phyloP scores from a whole-genome alignment of 352 stramenopile genomes.

The Globisporangium perplexum region DNA sequence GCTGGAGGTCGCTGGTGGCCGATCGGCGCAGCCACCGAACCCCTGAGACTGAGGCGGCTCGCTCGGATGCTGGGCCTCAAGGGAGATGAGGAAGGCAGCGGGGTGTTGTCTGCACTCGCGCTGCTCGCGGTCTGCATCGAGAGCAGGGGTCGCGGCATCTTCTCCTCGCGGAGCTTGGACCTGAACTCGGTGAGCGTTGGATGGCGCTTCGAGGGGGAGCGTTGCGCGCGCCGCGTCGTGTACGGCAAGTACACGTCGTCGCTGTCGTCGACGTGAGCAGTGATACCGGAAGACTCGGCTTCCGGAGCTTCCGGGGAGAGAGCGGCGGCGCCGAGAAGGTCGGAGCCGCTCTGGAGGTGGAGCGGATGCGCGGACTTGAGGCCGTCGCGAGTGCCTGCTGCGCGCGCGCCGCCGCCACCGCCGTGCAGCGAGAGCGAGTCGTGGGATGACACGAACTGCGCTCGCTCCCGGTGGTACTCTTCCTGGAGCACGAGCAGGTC shows the following conservation, averaged over 20 bases:
- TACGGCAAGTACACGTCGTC: slow-evolving; percentile 52
- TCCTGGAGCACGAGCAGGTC: slow-evolving; percentile 31
- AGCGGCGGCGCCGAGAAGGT: background rate
- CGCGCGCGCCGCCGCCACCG: background rate
- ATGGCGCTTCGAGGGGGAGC: slow-evolving; percentile 28
- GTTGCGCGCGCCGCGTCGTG: slow-evolving; percentile 48
- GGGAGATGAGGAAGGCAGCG: background rate
- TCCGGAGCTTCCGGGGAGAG: background rate
- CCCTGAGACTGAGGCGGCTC: background rate
- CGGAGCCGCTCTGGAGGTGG: background rate
- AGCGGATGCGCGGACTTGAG: background rate
- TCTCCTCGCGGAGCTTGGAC: slow-evolving; percentile 34
- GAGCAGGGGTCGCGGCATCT: slow-evolving; percentile 22
- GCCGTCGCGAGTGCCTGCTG: background rate
- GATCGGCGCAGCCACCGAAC: background rate
- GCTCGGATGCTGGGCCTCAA: slow-evolving; percentile 4
- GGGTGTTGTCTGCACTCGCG: background rate
- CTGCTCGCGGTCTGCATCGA: slow-evolving; percentile 11
- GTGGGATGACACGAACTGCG: background rate
- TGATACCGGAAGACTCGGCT: background rate
- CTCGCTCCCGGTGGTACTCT: slow-evolving; percentile 21
- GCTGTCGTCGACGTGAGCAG: background rate
- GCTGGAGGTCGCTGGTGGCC: background rate
- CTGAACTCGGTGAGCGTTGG: slow-evolving; percentile 46
- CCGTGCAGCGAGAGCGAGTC: background rate